Evolutionary conservation across 116 monocot genomes (phyloP), one percentile per base, ranked within the genome.

Genomic region (Phalaenopsis hybrid): DNA sequence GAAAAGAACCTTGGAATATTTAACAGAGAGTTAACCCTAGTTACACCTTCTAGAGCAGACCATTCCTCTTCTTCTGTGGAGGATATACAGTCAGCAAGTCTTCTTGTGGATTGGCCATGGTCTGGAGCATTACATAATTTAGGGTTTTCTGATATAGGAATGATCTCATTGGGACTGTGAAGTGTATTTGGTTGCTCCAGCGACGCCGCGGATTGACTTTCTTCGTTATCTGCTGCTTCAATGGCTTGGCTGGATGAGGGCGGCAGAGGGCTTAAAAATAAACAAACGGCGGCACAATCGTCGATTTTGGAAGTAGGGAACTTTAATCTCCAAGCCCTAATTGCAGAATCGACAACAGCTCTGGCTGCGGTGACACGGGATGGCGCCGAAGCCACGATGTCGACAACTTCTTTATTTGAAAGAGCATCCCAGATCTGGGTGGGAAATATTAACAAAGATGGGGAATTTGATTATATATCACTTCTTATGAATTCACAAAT

Each of bases 11-110:
- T 89, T 1, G 95, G 95, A 57, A 95, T 81, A 75, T 86, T 95
- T 57, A 92, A 48, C 79, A 92, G 79, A 21, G 92, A 92, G 81
- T 95, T 95, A 43, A 89, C 92, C 67, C 95, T 69, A 1, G 92
- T 92, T 50, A 95, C 88, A 81, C 95, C 95, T 84, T 95, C 92
- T 6, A 95, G 83, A 20, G 92, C 95, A 44, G 95, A 91, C 95
- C 92, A 95, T 87, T 95, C 92, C 76, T 95, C 93, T 37, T 91
- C 92, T 33, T 95, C 90, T 6, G 82, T 75, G 31, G 50, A 84
- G 0, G 90, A 90, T 69, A 95, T 88, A 81, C 93, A 95, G 59
- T 93, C 91, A 23, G 91, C 93, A 21, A 91, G 88, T 77, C 87
- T 86, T 79, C 87, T 84, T 45, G 92, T 81, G 5, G 94, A 94